Percentiles rank a stretch among this genome's conserved stretches.
phyloP scores from a whole-genome alignment of 169 alveolate species.

The Babesia bovis region DNA sequence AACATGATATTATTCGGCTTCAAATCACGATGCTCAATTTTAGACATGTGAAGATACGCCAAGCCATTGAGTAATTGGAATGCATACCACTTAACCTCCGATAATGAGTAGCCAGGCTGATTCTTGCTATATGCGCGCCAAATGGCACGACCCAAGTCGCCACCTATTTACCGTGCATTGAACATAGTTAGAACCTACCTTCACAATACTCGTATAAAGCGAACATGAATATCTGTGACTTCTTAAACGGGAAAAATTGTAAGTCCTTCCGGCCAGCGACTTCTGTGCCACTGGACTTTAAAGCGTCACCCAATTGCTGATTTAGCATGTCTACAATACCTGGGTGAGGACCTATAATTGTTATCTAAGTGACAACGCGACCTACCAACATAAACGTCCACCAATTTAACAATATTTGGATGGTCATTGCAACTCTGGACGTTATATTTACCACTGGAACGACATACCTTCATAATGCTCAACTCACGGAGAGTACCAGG shows the following conservation, averaged over 20 bases:
- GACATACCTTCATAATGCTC: slow-evolving; percentile 77
- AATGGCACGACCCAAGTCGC: slow-evolving; percentile 61
- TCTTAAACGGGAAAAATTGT: slow-evolving; percentile 55
- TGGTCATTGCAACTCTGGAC: slow-evolving; percentile 71
- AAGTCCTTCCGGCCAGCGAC: slow-evolving; percentile 26
- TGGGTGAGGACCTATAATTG: slow-evolving; percentile 46
- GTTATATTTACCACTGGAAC: background rate
- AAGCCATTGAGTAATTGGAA: slow-evolving; percentile 94
- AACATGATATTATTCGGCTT: slow-evolving; percentile 90
- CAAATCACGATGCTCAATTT: slow-evolving; percentile 87
- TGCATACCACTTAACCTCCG: slow-evolving; percentile 84
- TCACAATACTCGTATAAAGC: slow-evolving; percentile 85
- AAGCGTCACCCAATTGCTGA: slow-evolving; percentile 34
- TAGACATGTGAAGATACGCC: slow-evolving; percentile 92
- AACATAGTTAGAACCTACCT: slow-evolving; percentile 61
- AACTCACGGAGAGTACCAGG: slow-evolving; percentile 86
- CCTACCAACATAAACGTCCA: slow-evolving; percentile 75
- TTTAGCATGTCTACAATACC: slow-evolving; percentile 39
- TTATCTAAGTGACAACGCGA: background rate
- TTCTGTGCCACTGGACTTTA: slow-evolving; percentile 19
- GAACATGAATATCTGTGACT: slow-evolving; percentile 75
- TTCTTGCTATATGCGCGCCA: slow-evolving; percentile 50
- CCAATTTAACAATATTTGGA: slow-evolving; percentile 73
- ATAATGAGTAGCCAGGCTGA: slow-evolving; percentile 72
- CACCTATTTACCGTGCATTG: slow-evolving; percentile 32